Percentiles rank a stretch among this genome's conserved stretches.
Evolutionary conservation across 202 grass and related monocot species (phyloP).

Genomic region (Schoenoplectus tabernaemontani): DNA sequence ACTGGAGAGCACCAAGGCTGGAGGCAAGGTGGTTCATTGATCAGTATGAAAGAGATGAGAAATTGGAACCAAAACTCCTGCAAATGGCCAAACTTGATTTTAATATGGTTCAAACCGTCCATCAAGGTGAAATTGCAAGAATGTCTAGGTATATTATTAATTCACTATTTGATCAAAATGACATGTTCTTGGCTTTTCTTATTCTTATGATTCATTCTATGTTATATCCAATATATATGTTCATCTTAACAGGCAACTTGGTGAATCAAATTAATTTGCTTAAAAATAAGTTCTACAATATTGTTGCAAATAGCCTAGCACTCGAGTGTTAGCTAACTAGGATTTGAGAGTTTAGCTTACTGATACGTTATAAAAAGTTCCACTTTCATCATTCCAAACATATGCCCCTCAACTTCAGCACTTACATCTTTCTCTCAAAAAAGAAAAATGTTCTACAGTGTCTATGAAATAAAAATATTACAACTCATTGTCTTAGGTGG

Average conservation of each 20-base stretch:
- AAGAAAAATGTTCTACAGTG: neutral
- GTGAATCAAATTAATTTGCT: neutral
- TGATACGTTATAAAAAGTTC: no score
- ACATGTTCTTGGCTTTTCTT: neutral
- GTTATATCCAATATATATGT: neutral
- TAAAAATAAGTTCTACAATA: no score
- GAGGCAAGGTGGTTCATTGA: constrained; percentile 28
- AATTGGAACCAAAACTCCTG: constrained; percentile 12
- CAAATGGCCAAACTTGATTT: constrained; percentile 28
- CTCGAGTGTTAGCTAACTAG: no score
- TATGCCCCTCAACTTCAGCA: no score
- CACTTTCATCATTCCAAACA: no score
- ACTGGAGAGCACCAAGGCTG: constrained; percentile 24
- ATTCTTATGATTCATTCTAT: neutral
- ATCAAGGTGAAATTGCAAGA: constrained; percentile 24
- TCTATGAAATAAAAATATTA: neutral
- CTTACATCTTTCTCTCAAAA: no score
- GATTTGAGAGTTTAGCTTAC: no score
- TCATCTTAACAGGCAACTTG: neutral
- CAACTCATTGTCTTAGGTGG: constrained; percentile 23
- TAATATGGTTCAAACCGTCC: constrained; percentile 12
- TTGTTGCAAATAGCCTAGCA: no score
- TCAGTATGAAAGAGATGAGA: constrained; percentile 10
- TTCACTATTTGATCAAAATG: neutral
- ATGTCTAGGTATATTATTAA: constrained; percentile 20